These are phyloP conservation scores for Dendrobium chrysotoxum DNA, from an alignment of 106 monocot species.

Conservation along the genomic window DNA sequence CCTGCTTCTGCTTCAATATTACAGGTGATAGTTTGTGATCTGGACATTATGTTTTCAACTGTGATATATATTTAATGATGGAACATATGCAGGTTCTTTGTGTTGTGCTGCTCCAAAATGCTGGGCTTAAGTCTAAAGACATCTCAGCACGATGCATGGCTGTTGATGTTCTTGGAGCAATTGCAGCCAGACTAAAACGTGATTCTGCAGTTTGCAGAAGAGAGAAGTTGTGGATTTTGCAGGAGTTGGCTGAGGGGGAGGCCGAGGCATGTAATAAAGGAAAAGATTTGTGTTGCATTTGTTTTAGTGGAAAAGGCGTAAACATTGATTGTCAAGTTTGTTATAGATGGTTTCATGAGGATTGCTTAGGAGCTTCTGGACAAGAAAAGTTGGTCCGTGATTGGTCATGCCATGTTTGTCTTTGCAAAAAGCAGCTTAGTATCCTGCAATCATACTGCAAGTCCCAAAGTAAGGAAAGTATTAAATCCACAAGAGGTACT, in stretches of 20 bases:
- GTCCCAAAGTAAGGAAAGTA: conserved; percentile 35
- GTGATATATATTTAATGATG: conserved; percentile 11
- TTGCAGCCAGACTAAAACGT: conserved; percentile 80
- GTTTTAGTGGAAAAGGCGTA: conserved; percentile 56
- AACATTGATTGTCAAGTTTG: conserved; percentile 60
- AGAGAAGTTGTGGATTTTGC: conserved; percentile 77
- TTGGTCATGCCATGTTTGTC: conserved; percentile 86
- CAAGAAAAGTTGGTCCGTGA: conserved; percentile 49
- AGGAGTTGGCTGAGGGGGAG: conserved; percentile 38
- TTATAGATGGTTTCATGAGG: conserved; percentile 78
- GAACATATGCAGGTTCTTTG: conserved; percentile 67
- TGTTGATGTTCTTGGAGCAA: conserved; percentile 85
- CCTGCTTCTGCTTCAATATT: conserved; percentile 88
- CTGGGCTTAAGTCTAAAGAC: conserved; percentile 93
- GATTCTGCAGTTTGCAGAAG: conserved; percentile 56
- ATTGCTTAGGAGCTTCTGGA: conserved; percentile 64
- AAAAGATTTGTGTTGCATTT: conserved; percentile 55
- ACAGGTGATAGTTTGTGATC: conserved; percentile 52
- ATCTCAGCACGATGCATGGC: conserved; percentile 72
- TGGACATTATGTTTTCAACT: neutral
- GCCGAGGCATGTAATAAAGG: conserved; percentile 11
- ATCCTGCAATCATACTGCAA: conserved; percentile 58
- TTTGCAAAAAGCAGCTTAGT: conserved; percentile 62
- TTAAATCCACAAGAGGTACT: conserved; percentile 20
- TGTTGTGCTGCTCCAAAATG: conserved; percentile 91